phyloP scores from a whole-genome alignment of 169 alveolate genomes.

The Besnoitia besnoiti region DNA sequence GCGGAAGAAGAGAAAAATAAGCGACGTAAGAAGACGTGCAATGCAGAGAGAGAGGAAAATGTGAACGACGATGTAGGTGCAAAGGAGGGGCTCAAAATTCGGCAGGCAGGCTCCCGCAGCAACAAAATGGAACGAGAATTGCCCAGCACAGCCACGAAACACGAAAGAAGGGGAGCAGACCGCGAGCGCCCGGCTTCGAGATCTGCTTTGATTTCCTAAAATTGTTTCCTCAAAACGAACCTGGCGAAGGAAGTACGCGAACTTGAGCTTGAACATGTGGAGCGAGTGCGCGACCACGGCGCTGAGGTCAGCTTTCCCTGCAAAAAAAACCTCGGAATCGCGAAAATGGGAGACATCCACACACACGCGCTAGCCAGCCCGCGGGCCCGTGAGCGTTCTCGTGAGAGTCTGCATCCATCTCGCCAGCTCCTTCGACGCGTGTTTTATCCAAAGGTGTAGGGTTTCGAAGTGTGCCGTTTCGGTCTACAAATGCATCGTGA shows the following conservation, averaged over 20 bases:
- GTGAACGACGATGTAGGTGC: too few relatives aligned
- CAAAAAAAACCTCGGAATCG: too few relatives aligned
- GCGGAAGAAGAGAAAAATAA: too few relatives aligned
- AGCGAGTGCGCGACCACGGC: conserved; percentile 86
- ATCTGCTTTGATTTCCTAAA: neutral
- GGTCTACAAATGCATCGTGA: too few relatives aligned
- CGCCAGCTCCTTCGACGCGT: too few relatives aligned
- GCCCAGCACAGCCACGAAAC: neutral
- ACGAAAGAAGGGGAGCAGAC: neutral
- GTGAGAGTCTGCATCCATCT: too few relatives aligned
- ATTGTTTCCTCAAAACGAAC: neutral
- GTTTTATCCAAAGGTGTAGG: too few relatives aligned
- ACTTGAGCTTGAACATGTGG: conserved; percentile 86
- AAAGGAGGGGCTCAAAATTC: neutral
- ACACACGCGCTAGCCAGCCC: neutral
- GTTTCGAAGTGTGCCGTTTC: too few relatives aligned
- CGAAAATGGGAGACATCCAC: neutral
- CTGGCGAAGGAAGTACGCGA: conserved; percentile 77
- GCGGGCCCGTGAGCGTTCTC: too few relatives aligned
- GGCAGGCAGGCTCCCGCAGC: neutral
- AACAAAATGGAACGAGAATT: neutral
- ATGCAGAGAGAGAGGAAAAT: neutral
- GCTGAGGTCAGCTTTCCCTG: conserved; percentile 82
- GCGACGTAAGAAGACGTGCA: too few relatives aligned
- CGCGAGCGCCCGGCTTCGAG: neutral